A percentile compares a stretch with the other conserved stretches of the same genome.
phyloP scores from a whole-genome alignment of 169 alveolate genomes.

The Sarcocystis neurona region DNA sequence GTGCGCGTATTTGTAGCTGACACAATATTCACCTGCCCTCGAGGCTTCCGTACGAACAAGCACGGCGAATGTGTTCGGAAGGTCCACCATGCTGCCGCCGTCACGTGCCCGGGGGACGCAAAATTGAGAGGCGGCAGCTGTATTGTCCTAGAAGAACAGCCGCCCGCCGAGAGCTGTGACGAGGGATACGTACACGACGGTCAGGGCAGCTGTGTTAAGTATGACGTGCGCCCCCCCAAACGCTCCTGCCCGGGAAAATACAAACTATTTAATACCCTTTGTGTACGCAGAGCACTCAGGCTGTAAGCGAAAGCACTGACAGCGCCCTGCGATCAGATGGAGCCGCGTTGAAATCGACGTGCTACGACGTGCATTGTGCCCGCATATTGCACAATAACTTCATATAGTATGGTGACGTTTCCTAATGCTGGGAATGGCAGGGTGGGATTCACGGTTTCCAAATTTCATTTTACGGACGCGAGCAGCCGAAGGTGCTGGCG shows the following conservation, averaged over 20 bases:
- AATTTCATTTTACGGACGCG: no score
- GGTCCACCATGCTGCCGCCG: conserved; percentile 23
- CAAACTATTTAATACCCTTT: conserved; percentile 39
- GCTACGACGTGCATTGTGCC: no score
- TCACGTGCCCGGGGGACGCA: conserved; percentile 31
- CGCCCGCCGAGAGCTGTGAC: conserved; percentile 30
- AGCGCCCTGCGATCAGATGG: no score
- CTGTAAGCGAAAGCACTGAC: no score
- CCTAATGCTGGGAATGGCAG: no score
- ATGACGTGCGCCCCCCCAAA: conserved; percentile 26
- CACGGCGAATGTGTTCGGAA: conserved; percentile 12
- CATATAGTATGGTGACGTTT: no score
- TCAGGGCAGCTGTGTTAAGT: conserved; percentile 18
- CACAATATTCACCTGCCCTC: conserved; percentile 32
- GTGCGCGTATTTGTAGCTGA: conserved; percentile 30
- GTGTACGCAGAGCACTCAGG: conserved; percentile 15
- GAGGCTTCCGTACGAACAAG: conserved; percentile 30
- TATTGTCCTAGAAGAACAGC: conserved; percentile 36
- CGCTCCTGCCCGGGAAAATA: conserved; percentile 40
- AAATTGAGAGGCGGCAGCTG: conserved; percentile 44
- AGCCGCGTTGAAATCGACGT: no score
- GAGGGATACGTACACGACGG: conserved; percentile 33
- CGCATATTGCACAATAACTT: no score
- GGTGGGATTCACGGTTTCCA: no score
- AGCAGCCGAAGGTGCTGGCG: no score